Base-by-base conservation (phyloP, 192 early-diverging fungal genomes). In the Pilaira anomala region DNA sequence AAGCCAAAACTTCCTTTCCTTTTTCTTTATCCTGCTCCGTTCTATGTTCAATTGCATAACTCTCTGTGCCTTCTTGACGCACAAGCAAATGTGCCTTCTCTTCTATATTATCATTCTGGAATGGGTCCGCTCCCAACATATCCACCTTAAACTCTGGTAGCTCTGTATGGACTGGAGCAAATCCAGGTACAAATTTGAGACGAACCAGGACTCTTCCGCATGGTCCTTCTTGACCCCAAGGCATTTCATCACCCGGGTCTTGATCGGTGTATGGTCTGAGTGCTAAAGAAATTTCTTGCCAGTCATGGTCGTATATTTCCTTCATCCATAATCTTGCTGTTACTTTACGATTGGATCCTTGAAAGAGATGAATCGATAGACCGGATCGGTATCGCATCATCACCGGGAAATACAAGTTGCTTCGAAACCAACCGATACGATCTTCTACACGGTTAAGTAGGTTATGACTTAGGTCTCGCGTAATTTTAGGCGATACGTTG, bases 101-200 rank as follows among this genome's bases (percentile, higher is more conserved):
- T 14, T 53, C 46, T 33, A 39, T 26, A n/a, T 49, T 41, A 13
- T 57, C 42, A 21, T 70, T 55, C 12, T 62, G 44, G 56, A 70
- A 70, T 11, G 54, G 55, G 46, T 70, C 53, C 3, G 57, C 62
- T 39, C 68, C 68, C 19, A 70, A 46, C 56, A 70, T 70, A 52
- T 70, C 68, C 33, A 30, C 52, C 1, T 22, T 56, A 28, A 57
- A 70, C 0, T 48, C 58, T 22, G 49, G 46, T 12, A 64, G 30
- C 1, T 63, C 36, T 16, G 61, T 65, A 29, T 70, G 68, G 4
- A 58, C 55, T 44, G 62, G 48, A 0, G 68, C 63, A 30, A 64
- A 64, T 2, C 68, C 68, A 36, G 68, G 62, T 4, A 64, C 49
- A 22, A 70, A 45, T 22, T 57, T 57, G 12, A 36, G 26, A 29